phyloP scores from a whole-genome alignment of 2,329 filamentous ascomycete genomes.

The Cladosporium austrohemisphaericum region DNA sequence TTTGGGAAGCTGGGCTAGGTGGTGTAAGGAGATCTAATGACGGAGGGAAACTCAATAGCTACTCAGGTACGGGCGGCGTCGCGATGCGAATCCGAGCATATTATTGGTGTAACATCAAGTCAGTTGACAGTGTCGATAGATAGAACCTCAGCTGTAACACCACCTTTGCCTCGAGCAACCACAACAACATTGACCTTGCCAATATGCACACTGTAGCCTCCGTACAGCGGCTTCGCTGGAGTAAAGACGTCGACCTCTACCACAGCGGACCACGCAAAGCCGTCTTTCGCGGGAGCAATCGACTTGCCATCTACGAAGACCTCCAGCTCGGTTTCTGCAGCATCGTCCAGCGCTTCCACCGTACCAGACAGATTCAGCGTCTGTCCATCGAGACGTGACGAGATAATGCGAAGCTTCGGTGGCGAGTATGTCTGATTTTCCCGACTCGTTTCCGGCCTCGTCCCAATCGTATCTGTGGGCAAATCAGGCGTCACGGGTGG shows the following conservation, averaged over 20 bases:
- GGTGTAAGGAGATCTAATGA: constrained; percentile 67
- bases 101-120: too few species aligned
- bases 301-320: constrained; percentile 16
- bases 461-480: constrained; percentile 18
- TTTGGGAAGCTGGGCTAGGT: constrained; percentile 58
- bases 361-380: constrained; percentile 8
- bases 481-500: constrained; percentile 28
- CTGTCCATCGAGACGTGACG: constrained; percentile 14
- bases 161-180: constrained; percentile 6
- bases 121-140: background rate
- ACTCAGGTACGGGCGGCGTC: too few species aligned
- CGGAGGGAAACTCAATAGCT: background rate
- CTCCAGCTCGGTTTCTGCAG: constrained; percentile 7
- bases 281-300: background rate
- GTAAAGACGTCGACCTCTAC: constrained; percentile 19
- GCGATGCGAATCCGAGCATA: too few species aligned
- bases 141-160: constrained; percentile 1
- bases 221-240: constrained; percentile 25
- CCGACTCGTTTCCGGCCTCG: background rate
- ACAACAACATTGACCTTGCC: constrained; percentile 24
- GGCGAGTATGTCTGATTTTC: background rate
- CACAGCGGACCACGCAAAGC: constrained; percentile 18
- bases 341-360: background rate
- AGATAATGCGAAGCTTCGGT: constrained; percentile 7
- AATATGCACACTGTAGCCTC: constrained; percentile 26